These are phyloP conservation scores for Hypholoma fasciculare DNA, from an alignment of 768 basidiomycete species.

Conservation along the genomic window DNA sequence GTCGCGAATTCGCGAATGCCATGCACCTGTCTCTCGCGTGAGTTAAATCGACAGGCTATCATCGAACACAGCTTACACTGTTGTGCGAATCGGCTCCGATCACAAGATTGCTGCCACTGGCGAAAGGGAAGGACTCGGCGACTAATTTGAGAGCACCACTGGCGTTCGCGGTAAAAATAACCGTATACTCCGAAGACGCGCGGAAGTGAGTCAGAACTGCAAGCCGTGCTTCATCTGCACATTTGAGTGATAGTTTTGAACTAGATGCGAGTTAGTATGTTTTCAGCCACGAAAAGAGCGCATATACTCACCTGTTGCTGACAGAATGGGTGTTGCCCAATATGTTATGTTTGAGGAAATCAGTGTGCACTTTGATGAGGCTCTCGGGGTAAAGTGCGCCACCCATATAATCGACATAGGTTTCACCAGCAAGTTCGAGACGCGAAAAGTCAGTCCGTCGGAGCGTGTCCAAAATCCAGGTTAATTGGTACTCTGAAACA, in stretches of 20 bases:
- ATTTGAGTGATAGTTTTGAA: slow-evolving; percentile 67
- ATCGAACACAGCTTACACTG: slow-evolving; percentile 45
- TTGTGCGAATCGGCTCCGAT: slow-evolving; percentile 82
- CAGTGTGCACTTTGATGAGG: slow-evolving; percentile 67
- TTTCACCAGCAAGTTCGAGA: slow-evolving; percentile 63
- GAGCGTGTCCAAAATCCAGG: slow-evolving; percentile 71
- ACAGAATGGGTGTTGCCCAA: slow-evolving; percentile 87
- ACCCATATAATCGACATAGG: slow-evolving; percentile 88
- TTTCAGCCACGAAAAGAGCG: slow-evolving; percentile 12
- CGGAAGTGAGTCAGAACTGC: slow-evolving; percentile 78
- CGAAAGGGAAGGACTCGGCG: slow-evolving; percentile 79
- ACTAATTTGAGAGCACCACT: slow-evolving; percentile 79
- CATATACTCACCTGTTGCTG: slow-evolving; percentile 68
- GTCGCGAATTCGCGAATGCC: slow-evolving; percentile 75
- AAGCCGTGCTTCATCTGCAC: slow-evolving; percentile 66
- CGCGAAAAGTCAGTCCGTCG: slow-evolving; percentile 63
- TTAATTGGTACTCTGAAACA: slow-evolving; percentile 54
- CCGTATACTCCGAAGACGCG: slow-evolving; percentile 75
- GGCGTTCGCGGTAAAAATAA: slow-evolving; percentile 82
- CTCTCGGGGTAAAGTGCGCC: slow-evolving; percentile 80
- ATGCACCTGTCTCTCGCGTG: slow-evolving; percentile 41
- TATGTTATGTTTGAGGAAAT: slow-evolving; percentile 64
- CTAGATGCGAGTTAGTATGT: slow-evolving; percentile 34
- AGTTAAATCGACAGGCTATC: background rate
- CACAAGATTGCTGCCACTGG: slow-evolving; percentile 55